A percentile compares a stretch with the other conserved stretches of the same genome.
Conservation (phyloP, 257 asterid genomes). For the Lavandula angustifolia region DNA sequence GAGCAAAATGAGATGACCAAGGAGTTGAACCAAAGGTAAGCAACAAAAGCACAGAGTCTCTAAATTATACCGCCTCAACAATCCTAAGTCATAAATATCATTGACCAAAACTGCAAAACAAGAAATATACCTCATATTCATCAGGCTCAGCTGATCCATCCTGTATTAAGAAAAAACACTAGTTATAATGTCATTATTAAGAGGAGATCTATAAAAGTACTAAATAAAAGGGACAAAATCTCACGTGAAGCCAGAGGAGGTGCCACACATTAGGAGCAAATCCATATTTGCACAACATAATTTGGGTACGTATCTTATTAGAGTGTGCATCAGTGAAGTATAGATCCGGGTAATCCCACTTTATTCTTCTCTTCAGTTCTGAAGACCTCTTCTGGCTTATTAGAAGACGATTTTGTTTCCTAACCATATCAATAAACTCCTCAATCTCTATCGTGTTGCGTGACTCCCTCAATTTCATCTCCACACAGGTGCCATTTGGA, state of each 20-base stretch:
- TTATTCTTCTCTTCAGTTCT: constrained; percentile 30
- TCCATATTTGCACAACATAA: constrained; percentile 29
- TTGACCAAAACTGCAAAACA: neutral
- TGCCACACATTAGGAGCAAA: constrained; percentile 40
- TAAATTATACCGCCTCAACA: constrained; percentile 3
- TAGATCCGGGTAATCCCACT: constrained; percentile 49
- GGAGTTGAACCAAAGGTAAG: too few relatives aligned
- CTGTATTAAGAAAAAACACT: constrained; percentile 40
- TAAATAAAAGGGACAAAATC: constrained; percentile 17
- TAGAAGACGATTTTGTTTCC: constrained; percentile 26
- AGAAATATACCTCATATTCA: constrained; percentile 53
- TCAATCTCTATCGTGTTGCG: constrained; percentile 35
- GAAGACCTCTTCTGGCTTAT: constrained; percentile 24
- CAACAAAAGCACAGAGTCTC: too few relatives aligned
- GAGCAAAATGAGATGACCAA: neutral
- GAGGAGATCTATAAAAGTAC: neutral
- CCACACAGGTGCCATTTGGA: constrained; percentile 54
- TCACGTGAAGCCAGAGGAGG: constrained; percentile 53
- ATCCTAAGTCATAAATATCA: neutral
- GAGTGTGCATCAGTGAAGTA: constrained; percentile 48
- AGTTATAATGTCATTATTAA: constrained; percentile 1
- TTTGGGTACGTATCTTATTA: constrained; percentile 29
- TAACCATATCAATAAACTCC: constrained; percentile 37
- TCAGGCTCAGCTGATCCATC: constrained; percentile 62
- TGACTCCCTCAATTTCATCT: constrained; percentile 36